Conservation (phyloP, 345 rosid species). For the Turnera subulata region DNA sequence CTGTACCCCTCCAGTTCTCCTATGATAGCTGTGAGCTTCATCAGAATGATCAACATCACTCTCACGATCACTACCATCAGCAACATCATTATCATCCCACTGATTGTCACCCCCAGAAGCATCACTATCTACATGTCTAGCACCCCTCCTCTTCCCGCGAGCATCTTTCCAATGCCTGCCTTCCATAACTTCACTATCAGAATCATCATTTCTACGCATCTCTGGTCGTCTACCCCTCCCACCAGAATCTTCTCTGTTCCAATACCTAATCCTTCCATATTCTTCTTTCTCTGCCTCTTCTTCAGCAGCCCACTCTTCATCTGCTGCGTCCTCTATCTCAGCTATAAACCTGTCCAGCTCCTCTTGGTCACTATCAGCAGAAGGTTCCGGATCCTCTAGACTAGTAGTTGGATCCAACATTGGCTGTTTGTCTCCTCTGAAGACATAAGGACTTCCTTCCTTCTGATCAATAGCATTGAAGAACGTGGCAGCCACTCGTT, state of each 20-base stretch:
- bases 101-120: conserved; percentile 28
- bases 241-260: conserved; percentile 69
- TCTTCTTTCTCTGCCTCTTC: conserved; percentile 90
- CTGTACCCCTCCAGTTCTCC: conserved; percentile 33
- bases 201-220: conserved; percentile 22
- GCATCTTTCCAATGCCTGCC: conserved; percentile 37
- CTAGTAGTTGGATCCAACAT: conserved; percentile 16
- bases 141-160: conserved; percentile 38
- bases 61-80: conserved; percentile 22
- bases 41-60: conserved; percentile 41
- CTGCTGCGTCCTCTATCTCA: conserved; percentile 97
- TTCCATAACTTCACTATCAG: conserved; percentile 42
- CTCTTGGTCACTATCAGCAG: conserved; percentile 88
- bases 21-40: conserved; percentile 28
- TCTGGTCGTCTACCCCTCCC: conserved; percentile 58
- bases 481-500: conserved; percentile 95
- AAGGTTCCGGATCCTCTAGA: conserved; percentile 40
- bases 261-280: conserved; percentile 61
- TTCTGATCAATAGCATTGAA: conserved; percentile 91
- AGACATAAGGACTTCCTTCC: conserved; percentile 93
- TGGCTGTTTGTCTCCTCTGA: conserved; percentile 49
- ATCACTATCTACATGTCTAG: conserved; percentile 39
- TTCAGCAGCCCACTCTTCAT: conserved; percentile 89
- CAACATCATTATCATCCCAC: conserved; percentile 33
- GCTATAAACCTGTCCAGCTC: conserved; percentile 85